Conservation (phyloP, 257 asterid species). For the Nicotiana attenuata region DNA sequence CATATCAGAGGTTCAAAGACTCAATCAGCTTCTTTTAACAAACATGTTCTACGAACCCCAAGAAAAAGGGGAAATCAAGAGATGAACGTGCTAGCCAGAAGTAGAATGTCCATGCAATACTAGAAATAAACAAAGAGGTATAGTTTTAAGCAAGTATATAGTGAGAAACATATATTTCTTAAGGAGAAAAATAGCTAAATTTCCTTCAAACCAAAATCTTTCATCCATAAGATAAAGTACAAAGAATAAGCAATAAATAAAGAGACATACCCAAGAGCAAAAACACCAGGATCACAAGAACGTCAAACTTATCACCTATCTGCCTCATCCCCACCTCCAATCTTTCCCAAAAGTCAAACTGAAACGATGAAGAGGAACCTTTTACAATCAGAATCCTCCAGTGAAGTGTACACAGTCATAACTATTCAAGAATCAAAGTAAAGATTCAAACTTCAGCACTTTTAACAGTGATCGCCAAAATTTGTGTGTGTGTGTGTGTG, state of each 20-base stretch:
- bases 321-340: constrained; percentile 44
- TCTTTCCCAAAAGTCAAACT: constrained; percentile 3
- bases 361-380: neutral
- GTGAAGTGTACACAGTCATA: neutral
- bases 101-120: neutral
- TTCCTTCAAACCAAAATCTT: neutral
- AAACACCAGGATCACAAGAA: constrained; percentile 39
- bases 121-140: neutral
- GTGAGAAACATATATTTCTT: neutral
- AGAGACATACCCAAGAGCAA: constrained; percentile 48
- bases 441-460: neutral
- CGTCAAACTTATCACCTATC: constrained; percentile 21
- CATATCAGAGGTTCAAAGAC: neutral
- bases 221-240: neutral
- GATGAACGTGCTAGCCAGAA: neutral
- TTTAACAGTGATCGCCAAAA: too few species aligned
- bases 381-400: constrained; percentile 1
- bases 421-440: neutral
- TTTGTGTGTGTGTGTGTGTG: too few species aligned
- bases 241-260: neutral
- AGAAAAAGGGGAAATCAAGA: neutral
- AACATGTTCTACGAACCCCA: neutral
- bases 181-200: neutral
- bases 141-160: neutral
- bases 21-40: neutral